A percentile compares a stretch with the other conserved stretches of the same genome.
These are phyloP conservation scores for Mycena crocata DNA, from an alignment of 768 basidiomycete species.

Conservation along the genomic window DNA sequence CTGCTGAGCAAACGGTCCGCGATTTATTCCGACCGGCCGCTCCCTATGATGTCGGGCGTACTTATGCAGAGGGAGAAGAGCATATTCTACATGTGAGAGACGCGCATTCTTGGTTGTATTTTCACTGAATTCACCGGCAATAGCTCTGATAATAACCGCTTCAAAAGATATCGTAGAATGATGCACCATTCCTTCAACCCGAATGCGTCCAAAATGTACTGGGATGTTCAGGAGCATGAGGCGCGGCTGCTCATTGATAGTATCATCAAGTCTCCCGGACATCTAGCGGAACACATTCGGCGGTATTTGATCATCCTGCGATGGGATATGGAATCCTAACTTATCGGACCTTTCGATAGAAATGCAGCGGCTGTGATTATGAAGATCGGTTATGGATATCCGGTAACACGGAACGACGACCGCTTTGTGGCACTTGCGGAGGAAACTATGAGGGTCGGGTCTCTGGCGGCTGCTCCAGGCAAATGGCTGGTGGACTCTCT, in stretches of 20 bases:
- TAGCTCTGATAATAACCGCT: conserved; percentile 29
- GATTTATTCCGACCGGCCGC: conserved; percentile 52
- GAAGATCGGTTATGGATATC: conserved; percentile 29
- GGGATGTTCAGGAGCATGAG: conserved; percentile 16
- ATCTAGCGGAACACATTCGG: conserved; percentile 13
- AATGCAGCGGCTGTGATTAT: conserved; percentile 28
- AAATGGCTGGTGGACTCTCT: conserved; percentile 51
- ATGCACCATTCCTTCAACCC: conserved; percentile 28
- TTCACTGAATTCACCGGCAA: not conserved
- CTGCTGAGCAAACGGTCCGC: conserved; percentile 51
- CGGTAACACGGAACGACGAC: conserved; percentile 20
- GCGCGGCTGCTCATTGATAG: conserved; percentile 20
- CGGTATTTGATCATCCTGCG: conserved; percentile 3
- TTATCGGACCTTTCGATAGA: not conserved
- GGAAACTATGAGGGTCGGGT: conserved; percentile 23
- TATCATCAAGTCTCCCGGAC: conserved; percentile 12
- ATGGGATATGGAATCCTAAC: not conserved
- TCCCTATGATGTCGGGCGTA: conserved; percentile 15
- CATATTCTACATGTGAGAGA: conserved; percentile 30
- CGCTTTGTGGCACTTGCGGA: conserved; percentile 40
- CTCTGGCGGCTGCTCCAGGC: conserved; percentile 36
- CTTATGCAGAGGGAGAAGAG: conserved; percentile 21
- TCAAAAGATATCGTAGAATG: conserved; percentile 29
- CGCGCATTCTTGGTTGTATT: not conserved
- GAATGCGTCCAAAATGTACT: conserved; percentile 16